A percentile compares a stretch with the other conserved stretches of the same genome.
phyloP scores from a whole-genome alignment of 1,284 basidiomycete species.

The Tylopilus orsonianus region DNA sequence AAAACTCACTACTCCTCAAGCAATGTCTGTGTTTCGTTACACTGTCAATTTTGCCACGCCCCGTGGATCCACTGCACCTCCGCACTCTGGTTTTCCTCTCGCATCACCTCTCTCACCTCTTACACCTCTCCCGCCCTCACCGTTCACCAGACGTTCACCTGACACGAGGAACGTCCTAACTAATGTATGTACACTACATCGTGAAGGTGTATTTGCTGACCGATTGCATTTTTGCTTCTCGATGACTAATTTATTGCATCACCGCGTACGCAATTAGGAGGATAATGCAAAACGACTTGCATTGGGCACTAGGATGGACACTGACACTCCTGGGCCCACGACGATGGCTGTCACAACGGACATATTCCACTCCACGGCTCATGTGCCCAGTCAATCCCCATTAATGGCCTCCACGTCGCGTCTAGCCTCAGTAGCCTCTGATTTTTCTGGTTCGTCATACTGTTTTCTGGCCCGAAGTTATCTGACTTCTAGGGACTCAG shows the following conservation, averaged over 20 bases:
- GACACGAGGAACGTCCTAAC: conserved; percentile 13
- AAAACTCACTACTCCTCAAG: conserved; percentile 4
- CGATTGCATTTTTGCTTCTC: not conserved
- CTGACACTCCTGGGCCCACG: conserved; percentile 1
- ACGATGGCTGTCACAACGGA: conserved; percentile 5
- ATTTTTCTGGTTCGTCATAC: not conserved
- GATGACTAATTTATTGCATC: not conserved
- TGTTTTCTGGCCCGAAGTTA: not conserved
- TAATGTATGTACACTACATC: conserved; percentile 15
- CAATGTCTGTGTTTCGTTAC: conserved; percentile 15
- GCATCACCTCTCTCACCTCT: conserved; percentile 34
- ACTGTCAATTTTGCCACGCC: conserved; percentile 35
- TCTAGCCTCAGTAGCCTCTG: not conserved
- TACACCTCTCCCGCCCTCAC: conserved; percentile 34
- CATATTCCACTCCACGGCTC: not conserved
- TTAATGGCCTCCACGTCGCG: conserved; percentile 1
- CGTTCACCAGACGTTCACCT: conserved; percentile 9
- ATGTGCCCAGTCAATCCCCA: conserved; percentile 1
- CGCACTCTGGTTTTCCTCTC: not conserved
- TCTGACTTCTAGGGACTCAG: not conserved
- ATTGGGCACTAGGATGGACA: not conserved
- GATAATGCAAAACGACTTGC: conserved; percentile 1
- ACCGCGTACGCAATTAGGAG: not conserved
- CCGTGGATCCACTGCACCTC: not conserved
- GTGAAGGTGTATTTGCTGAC: conserved; percentile 6